Conservation (phyloP, 768 basidiomycete genomes). For the Boletus speciosus region DNA sequence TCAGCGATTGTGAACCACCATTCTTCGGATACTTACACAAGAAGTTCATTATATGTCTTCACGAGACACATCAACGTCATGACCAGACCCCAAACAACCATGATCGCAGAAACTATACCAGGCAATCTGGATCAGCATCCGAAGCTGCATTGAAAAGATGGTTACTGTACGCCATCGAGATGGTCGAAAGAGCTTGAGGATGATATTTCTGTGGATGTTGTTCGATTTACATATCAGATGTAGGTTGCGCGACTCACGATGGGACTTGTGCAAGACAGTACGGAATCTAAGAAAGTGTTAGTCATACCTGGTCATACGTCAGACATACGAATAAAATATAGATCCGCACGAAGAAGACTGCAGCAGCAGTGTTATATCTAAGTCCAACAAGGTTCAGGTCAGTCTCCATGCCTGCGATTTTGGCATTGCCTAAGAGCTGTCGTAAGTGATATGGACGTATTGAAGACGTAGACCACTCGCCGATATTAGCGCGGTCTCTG, state of each 20-base stretch:
- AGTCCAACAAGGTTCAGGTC: conserved; percentile 37
- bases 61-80: conserved; percentile 39
- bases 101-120: conserved; percentile 35
- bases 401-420: conserved; percentile 43
- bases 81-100: conserved; percentile 37
- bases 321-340: background rate
- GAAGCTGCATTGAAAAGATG: background rate
- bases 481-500: conserved; percentile 46
- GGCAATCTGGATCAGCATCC: conserved; percentile 1
- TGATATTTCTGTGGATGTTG: conserved; percentile 30
- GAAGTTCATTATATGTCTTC: conserved; percentile 25
- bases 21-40: conserved; percentile 24
- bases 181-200: conserved; percentile 32
- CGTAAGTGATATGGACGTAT: conserved; percentile 1
- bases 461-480: conserved; percentile 19
- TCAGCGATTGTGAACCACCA: background rate
- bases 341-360: conserved; percentile 35
- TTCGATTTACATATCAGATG: background rate
- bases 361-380: conserved; percentile 37
- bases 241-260: conserved; percentile 29
- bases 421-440: conserved; percentile 35
- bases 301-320: no score
- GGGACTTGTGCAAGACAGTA: conserved; percentile 39
- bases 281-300: conserved; percentile 23
- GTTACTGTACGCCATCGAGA: conserved; percentile 32